These are phyloP conservation scores for Aureobasidium subglaciale DNA, from an alignment of 2,329 filamentous ascomycete species.

Conservation along the genomic window DNA sequence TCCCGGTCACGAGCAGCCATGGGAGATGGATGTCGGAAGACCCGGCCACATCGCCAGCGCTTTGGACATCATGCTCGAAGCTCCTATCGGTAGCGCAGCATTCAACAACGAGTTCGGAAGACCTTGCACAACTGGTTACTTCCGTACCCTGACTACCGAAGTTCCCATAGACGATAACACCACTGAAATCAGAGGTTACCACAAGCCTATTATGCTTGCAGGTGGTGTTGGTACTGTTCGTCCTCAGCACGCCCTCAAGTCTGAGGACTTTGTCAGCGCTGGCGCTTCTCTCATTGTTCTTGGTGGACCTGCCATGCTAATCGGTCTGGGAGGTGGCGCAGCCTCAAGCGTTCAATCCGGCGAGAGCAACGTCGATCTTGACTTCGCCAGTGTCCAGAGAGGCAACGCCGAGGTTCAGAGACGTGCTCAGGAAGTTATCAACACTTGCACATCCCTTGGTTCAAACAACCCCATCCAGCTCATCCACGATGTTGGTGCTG, in stretches of 20 bases:
- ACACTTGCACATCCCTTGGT: conserved; percentile 81
- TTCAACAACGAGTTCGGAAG: conserved; percentile 98
- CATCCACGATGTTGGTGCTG: conserved; percentile 95
- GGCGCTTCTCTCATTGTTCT: conserved; percentile 91
- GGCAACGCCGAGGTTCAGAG: conserved; percentile 96
- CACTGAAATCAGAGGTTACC: conserved; percentile 77
- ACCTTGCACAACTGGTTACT: conserved; percentile 81
- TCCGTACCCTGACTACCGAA: conserved; percentile 76
- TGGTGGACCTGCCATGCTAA: conserved; percentile 94
- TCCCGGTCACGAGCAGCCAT: conserved; percentile 72
- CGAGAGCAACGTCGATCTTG: conserved; percentile 82
- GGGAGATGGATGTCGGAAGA: conserved; percentile 86
- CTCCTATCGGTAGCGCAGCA: conserved; percentile 85
- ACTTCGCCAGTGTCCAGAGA: conserved; percentile 95
- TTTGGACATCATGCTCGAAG: conserved; percentile 95
- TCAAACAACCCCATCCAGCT: conserved; percentile 84
- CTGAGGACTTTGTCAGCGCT: conserved; percentile 67
- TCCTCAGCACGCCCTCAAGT: conserved; percentile 84
- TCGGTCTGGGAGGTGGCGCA: conserved; percentile 89
- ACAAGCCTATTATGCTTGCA: conserved; percentile 98
- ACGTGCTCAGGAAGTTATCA: conserved; percentile 95
- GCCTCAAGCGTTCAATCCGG: conserved; percentile 85
- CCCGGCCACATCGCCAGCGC: conserved; percentile 89
- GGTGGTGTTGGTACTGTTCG: conserved; percentile 89
- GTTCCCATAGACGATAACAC: conserved; percentile 54